Conservation (phyloP, 495 filamentous ascomycete species). For the Trichoderma virens region DNA sequence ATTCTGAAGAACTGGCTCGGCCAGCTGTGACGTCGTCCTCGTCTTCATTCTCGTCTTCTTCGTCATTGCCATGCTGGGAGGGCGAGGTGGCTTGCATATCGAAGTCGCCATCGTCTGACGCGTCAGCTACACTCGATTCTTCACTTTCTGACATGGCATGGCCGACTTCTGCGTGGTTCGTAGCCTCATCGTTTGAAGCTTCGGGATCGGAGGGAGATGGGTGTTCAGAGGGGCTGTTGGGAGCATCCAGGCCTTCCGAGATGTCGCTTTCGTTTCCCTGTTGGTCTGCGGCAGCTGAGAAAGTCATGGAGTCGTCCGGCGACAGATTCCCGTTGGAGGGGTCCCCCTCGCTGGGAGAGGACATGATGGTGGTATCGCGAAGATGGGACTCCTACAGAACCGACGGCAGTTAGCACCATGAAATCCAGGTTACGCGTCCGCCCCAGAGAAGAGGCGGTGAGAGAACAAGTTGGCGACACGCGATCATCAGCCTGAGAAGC, state of each 20-base stretch:
- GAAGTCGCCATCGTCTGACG: constrained; percentile 74
- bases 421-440: constrained; percentile 11
- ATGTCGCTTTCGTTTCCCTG: constrained; percentile 36
- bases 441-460: constrained; percentile 16
- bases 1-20: constrained; percentile 45
- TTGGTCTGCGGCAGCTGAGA: constrained; percentile 15
- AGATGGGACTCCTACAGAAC: constrained; percentile 35
- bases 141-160: constrained; percentile 37
- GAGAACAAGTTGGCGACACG: constrained; percentile 31
- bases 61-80: constrained; percentile 36
- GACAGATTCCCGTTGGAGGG: constrained; percentile 35
- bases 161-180: constrained; percentile 61
- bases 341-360: constrained; percentile 39
- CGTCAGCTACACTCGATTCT: constrained; percentile 57
- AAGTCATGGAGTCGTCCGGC: constrained; percentile 16
- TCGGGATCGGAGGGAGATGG: constrained; percentile 17
- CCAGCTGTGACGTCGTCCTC: constrained; percentile 19
- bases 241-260: constrained; percentile 36
- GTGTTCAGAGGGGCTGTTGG: constrained; percentile 13
- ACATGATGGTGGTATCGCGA: constrained; percentile 34
- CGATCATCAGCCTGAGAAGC: constrained; percentile 20
- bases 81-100: constrained; percentile 57
- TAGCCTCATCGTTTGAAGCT: constrained; percentile 41
- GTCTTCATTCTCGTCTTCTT: constrained; percentile 48
- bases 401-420: constrained; percentile 36